phyloP scores from a whole-genome alignment of 306 rosid species.

The Begonia loranthoides region DNA sequence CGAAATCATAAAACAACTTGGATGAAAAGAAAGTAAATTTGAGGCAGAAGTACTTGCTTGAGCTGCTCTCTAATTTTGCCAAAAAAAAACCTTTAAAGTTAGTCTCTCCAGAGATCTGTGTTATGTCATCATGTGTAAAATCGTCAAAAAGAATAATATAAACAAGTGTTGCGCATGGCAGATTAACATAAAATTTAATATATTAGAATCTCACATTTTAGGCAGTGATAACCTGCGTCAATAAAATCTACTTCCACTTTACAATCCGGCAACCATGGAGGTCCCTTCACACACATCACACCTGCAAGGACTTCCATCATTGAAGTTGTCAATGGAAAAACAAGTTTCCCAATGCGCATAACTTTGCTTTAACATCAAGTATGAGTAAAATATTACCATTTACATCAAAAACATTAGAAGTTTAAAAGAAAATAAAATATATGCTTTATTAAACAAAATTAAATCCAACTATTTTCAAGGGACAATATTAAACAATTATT shows the following conservation, averaged over 20 bases:
- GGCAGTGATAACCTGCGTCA: conserved; percentile 48
- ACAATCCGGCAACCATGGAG: conserved; percentile 58
- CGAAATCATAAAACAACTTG: no score
- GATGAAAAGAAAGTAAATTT: no score
- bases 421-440: neutral
- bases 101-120: conserved; percentile 29
- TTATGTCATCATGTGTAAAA: conserved; percentile 13
- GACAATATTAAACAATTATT: no score
- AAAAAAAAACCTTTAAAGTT: conserved; percentile 41
- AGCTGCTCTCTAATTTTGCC: conserved; percentile 76
- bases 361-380: neutral
- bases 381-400: neutral
- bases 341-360: neutral
- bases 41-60: no score
- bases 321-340: neutral
- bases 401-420: neutral
- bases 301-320: conserved; percentile 25
- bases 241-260: conserved; percentile 54
- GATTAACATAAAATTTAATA: neutral
- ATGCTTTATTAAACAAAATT: conserved; percentile 1
- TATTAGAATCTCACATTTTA: conserved; percentile 23
- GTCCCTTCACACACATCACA: conserved; percentile 83
- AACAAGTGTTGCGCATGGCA: conserved; percentile 23
- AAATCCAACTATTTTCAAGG: neutral
- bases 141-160: conserved; percentile 16